phyloP scores from a whole-genome alignment of 164 flowering plant species.

The Vitis cinerea region DNA sequence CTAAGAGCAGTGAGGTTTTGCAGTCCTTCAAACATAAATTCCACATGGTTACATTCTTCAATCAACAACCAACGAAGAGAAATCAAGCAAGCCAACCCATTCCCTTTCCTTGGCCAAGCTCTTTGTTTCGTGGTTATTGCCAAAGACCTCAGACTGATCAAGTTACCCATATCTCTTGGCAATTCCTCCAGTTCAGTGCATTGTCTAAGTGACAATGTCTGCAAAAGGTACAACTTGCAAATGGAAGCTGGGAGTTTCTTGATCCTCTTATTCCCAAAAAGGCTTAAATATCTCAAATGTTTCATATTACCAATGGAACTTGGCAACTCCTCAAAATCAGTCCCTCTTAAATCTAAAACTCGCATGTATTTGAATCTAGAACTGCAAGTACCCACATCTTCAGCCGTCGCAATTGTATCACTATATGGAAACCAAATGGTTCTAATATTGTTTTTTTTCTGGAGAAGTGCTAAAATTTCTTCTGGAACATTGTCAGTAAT shows the following conservation, averaged over 20 bases:
- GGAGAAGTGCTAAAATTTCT: no score
- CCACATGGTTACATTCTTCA: no score
- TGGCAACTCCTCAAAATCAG: conserved; percentile 1
- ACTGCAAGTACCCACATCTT: neutral
- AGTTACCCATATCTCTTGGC: neutral
- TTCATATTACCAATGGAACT: conserved; percentile 17
- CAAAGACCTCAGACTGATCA: neutral
- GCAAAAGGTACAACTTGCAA: neutral
- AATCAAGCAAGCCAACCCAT: no score
- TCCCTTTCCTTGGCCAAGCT: no score
- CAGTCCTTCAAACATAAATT: no score
- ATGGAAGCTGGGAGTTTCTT: conserved; percentile 7
- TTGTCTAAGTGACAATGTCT: neutral
- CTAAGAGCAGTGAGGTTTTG: no score
- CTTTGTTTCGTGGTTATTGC: no score
- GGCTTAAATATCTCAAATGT: conserved; percentile 20
- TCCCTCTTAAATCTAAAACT: neutral
- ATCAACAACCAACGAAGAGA: no score
- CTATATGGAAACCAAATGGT: neutral
- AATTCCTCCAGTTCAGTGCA: no score
- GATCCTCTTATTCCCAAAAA: neutral
- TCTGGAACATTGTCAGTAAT: no score
- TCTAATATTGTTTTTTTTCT: neutral
- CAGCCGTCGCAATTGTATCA: fast-evolving
- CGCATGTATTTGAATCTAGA: conserved; percentile 6